Conservation (phyloP, 2,329 filamentous ascomycete genomes). For the Arthrobotrys iridis region DNA sequence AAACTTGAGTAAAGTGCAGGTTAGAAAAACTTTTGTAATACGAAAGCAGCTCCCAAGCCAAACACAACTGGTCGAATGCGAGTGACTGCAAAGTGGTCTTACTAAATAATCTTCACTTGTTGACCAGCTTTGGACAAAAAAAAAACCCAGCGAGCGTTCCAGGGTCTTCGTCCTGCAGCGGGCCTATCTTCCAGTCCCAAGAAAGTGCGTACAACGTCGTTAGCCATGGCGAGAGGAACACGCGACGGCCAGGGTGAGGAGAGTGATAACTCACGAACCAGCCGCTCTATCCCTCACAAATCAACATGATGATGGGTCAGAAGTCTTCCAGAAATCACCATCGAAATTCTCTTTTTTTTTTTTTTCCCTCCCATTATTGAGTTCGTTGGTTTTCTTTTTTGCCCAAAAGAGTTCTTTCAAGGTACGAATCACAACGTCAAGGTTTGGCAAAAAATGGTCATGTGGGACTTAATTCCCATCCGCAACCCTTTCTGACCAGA, state of each 20-base stretch:
- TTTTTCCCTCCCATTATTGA: neutral
- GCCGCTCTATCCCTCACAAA: neutral
- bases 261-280: constrained; percentile 9
- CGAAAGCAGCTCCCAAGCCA: constrained; percentile 42
- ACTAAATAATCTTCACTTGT: neutral
- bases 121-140: neutral
- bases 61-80: constrained; percentile 15
- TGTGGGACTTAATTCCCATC: constrained; percentile 45
- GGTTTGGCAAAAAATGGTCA: constrained; percentile 38
- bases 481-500: neutral
- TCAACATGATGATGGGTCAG: constrained; percentile 17
- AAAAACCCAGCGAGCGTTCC: neutral
- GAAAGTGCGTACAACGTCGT: constrained; percentile 31
- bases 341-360: neutral
- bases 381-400: constrained; percentile 27
- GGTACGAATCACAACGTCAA: constrained; percentile 16
- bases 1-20: constrained; percentile 1
- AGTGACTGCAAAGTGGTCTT: constrained; percentile 22
- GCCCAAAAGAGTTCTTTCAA: constrained; percentile 12
- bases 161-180: constrained; percentile 27
- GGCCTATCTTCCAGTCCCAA: constrained; percentile 17
- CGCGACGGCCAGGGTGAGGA: constrained; percentile 37
- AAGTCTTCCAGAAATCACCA: constrained; percentile 2
- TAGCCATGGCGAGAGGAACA: constrained; percentile 48
- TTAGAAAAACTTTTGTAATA: constrained; percentile 29